Evolutionary conservation across 345 rosid species (phyloP).

Genomic region (Capsella bursapastoris): DNA sequence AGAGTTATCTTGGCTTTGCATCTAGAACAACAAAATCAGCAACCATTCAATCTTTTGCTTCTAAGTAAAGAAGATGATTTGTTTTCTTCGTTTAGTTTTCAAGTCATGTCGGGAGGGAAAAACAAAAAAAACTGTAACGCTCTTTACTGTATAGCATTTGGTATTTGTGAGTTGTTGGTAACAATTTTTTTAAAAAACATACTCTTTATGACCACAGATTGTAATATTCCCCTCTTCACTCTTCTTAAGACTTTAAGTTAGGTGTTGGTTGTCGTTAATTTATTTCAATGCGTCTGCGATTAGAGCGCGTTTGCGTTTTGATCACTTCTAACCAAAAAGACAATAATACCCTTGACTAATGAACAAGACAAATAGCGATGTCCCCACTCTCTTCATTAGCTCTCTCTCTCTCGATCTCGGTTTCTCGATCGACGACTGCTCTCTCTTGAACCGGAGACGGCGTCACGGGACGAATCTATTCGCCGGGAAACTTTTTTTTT

Average conservation of each 20-base stretch:
- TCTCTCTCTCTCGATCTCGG: conserved; percentile 35
- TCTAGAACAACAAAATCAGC: neutral
- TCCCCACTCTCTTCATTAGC: conserved; percentile 12
- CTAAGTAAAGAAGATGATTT: neutral
- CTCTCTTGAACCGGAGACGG: conserved; percentile 40
- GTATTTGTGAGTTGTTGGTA: neutral
- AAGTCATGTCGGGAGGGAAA: neutral
- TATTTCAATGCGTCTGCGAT: conserved; percentile 9
- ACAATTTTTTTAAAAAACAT: neutral
- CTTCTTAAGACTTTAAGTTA: neutral
- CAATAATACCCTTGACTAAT: conserved; percentile 17
- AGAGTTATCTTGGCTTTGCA: neutral
- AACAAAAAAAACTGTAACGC: neutral
- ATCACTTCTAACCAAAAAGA: neutral
- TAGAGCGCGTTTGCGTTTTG: conserved; percentile 18
- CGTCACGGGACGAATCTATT: conserved; percentile 27
- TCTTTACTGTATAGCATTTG: neutral
- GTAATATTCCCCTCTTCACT: neutral
- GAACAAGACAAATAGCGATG: conserved; percentile 35
- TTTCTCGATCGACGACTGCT: conserved; percentile 38
- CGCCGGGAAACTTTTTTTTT: neutral
- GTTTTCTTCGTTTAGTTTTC: neutral
- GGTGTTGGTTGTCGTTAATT: conserved; percentile 2
- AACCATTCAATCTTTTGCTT: neutral
- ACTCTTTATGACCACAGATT: conserved; percentile 3